Base-by-base conservation (phyloP, 1,284 basidiomycete genomes). In the Papiliotrema nemorosa region DNA sequence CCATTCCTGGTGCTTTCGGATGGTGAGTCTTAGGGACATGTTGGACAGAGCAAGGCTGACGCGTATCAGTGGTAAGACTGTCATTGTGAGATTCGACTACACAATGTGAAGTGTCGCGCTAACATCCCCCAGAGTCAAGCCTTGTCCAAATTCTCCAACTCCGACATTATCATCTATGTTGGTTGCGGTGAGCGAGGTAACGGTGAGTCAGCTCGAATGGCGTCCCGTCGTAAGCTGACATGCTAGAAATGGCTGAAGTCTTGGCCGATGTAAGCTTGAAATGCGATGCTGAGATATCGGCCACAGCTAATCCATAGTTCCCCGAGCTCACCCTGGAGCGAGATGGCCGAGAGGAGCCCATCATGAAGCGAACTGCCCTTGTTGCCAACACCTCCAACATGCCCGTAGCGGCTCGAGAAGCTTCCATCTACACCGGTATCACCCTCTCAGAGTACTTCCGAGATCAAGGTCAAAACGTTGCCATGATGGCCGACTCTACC, bases 361-460 rank as follows among this genome's bases (percentile, higher is more conserved):
- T 99, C 80, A 99, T 99, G 96, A 98, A 98, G 78, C 93, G 96
- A 58, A 98, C 96, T 1, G 93, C 94, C 3, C 84, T 99, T 31
- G 94, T 99, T 54, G 96, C 96, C 63, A 99, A 99, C 76, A 99
- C 96, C 2, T 97, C 94, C 52, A 98, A 99, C 79, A 99, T 99
- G 96, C 96, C 96, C 63, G 96, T 99, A 67, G 96, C 96, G 33
- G 96, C 96, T 34, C 90, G 96, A 69, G 96, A 99, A 78, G 96
- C 96, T 5, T 97, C 94, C 39, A 98, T 99, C 74, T 99, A 99
- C 78, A 99, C 96, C 37, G 96, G 96, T 69, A 98, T 99, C 78
- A 99, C 96, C 0, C 83, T 98, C 21, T 94, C 94, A 40, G 94
- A 99, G 72, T 99, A 98, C 79, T 98, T 96, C 87, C 90, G 94